Conservation (phyloP, 2,329 filamentous ascomycete species). For the Aspergillaceae sp. region DNA sequence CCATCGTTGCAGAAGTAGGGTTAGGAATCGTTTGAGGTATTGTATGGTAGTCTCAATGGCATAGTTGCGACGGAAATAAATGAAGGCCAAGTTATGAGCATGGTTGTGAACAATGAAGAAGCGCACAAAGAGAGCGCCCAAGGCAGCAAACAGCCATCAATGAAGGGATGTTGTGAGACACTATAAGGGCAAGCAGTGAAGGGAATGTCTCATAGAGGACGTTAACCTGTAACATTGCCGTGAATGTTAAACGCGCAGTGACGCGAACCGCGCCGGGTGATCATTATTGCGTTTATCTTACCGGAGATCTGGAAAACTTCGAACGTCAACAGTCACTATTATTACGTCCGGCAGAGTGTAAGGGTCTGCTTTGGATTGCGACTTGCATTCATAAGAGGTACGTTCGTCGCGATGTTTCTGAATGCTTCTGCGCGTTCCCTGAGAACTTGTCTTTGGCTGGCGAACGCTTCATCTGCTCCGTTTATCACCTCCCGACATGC, state of each 20-base stretch:
- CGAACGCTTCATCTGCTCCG: slow-evolving; percentile 4
- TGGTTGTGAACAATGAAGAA: neutral
- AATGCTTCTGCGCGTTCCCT: slow-evolving; percentile 3
- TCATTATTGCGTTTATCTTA: slow-evolving; percentile 14
- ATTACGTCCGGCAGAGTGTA: too few relatives aligned
- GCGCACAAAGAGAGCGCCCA: too few relatives aligned
- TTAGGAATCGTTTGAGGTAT: neutral
- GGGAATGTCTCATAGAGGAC: neutral
- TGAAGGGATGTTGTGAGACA: too few relatives aligned
- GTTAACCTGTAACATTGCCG: slow-evolving; percentile 5
- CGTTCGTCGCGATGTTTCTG: slow-evolving; percentile 4
- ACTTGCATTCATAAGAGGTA: too few relatives aligned
- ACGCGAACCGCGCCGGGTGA: slow-evolving; percentile 8
- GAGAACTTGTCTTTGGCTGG: slow-evolving; percentile 9
- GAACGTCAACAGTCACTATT: too few relatives aligned
- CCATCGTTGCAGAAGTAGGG: neutral
- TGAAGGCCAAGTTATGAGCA: neutral
- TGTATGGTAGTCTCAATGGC: neutral
- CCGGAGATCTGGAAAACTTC: slow-evolving; percentile 2
- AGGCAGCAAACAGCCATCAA: too few relatives aligned
- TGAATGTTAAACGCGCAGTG: slow-evolving; percentile 5
- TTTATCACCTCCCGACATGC: slow-evolving; percentile 34
- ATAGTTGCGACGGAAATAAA: neutral
- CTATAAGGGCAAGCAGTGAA: slow-evolving; percentile 4
- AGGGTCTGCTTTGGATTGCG: neutral